Evolutionary conservation across 129 eudicot species (phyloP).

Genomic region (carrot (Daucus carota)): DH1_v3.0 NC_030385.2:38411001-38411500

Average conservation of each 20-base stretch:
- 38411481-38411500: conserved; percentile 4
- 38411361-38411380: conserved; percentile 14
- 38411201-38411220: too few relatives aligned
- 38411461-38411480: conserved; percentile 15
- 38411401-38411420: conserved; percentile 17
- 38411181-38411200: background rate
- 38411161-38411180: background rate
- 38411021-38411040: too few relatives aligned
- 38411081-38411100: too few relatives aligned
- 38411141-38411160: background rate
- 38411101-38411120: too few relatives aligned
- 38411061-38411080: too few relatives aligned
- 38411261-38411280: conserved; percentile 1
- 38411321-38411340: conserved; percentile 11
- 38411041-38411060: too few relatives aligned
- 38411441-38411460: conserved; percentile 40
- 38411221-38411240: background rate
- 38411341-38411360: conserved; percentile 13
- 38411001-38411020: too few relatives aligned
- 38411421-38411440: conserved; percentile 36
- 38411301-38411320: conserved; percentile 9
- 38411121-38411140: background rate
- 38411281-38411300: conserved; percentile 10
- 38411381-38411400: background rate
- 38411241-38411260: conserved; percentile 14